Base-by-base conservation (phyloP, 2,329 filamentous ascomycete species). In the Coleophoma crateriformis region DNA sequence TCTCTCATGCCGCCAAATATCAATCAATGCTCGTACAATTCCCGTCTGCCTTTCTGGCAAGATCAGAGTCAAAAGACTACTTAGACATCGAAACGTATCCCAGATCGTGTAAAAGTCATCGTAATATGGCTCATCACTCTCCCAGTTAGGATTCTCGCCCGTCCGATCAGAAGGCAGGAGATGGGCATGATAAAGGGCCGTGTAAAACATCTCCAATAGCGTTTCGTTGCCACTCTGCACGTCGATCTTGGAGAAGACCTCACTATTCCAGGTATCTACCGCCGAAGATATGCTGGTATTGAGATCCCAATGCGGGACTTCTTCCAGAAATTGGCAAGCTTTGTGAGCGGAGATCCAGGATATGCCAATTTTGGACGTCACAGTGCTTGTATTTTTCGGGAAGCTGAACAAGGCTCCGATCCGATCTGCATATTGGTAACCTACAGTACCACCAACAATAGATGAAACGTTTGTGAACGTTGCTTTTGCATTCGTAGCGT, bases 71-170 rank as follows among this genome's bases (percentile, higher is more conserved):
- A 82, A 67, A 0, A 79, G 84, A 2, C 78, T 78, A 32, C 45
- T 11, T 7, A 45, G 33, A 61, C 80, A 87, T 22, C 84, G 77
- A 62, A 85, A 71, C 14, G 68, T 47, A 47, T 78, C 76, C 84
- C 84, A 87, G 20, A 84, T 75, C 0, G 84, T 87, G 59, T 85
- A 86, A n/a, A 84, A 78, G 50, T 87, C 84, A 54, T 87, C 82
- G 59, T 84, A 88, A 58, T 85, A 87, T 1, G 84, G 83, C 61
- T 87, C 84, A 0, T 61, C 58, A 1, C 78, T 82, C 1, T 68
- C 61, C 83, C 84, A 87, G 0, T 74, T 65, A 0, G 83, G 83
- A 53, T 87, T 88, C 61, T 88, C 84, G 0, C 82, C 82, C 0
- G 82, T 86, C 53, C 83, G 79, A 62, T 88, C 85, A 1, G 82